Evolutionary conservation across 1,139 yeast genomes (phyloP).

Genomic region (Starmera stellimalicola): DNA sequence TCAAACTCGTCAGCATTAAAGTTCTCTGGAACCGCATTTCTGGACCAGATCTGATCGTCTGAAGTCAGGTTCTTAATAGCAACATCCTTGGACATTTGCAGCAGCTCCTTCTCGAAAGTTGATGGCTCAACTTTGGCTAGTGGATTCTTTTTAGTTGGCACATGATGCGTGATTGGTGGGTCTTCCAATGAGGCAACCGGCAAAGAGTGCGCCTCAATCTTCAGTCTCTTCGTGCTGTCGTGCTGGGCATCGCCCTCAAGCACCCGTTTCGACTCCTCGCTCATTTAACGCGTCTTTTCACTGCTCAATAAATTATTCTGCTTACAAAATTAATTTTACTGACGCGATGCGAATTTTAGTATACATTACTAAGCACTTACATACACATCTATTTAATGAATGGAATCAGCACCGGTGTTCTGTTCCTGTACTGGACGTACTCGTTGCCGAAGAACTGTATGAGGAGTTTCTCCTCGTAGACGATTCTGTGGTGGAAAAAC

Average conservation of each 20-base stretch:
- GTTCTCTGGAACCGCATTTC: constrained; percentile 44
- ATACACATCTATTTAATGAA: constrained; percentile 28
- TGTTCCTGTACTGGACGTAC: constrained; percentile 43
- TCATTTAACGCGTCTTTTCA: no score
- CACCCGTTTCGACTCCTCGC: no score
- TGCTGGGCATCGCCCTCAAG: no score
- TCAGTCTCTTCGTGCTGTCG: no score
- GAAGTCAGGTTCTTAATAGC: constrained; percentile 15
- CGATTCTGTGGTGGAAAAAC: constrained; percentile 62
- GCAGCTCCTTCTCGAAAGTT: constrained; percentile 54
- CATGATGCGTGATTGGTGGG: constrained; percentile 8
- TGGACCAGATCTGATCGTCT: constrained; percentile 25
- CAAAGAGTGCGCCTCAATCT: constrained; percentile 17
- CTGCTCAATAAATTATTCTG: no score
- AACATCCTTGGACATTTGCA: constrained; percentile 41
- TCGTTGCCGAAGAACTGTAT: constrained; percentile 59
- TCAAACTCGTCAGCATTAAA: constrained; percentile 42
- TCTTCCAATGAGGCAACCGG: constrained; percentile 15
- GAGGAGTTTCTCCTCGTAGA: constrained; percentile 58
- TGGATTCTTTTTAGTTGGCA: constrained; percentile 19
- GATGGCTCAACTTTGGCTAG: constrained; percentile 37
- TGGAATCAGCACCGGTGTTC: constrained; percentile 55
- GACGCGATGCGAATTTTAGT: no score
- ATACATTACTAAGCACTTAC: no score
- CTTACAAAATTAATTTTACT: no score